Evolutionary conservation across 192 early-diverging fungal genomes (phyloP).

Genomic region (Gaertneriomyces sp.): DNA sequence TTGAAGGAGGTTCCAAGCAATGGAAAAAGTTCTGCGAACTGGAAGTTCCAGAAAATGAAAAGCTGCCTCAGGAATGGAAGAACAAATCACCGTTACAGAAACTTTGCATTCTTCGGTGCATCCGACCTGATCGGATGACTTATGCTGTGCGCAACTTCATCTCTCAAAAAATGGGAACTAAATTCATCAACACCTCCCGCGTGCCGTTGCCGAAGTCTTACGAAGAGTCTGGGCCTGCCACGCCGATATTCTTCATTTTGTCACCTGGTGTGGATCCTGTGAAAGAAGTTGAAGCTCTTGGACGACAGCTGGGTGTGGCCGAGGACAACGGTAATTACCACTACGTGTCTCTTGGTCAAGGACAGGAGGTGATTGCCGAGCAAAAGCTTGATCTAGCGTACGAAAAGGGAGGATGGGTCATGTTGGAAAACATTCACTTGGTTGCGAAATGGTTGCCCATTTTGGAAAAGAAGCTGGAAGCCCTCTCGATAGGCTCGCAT

Average conservation of each 20-base stretch:
- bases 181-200: conserved; percentile 53
- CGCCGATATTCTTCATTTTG: conserved; percentile 65
- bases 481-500: conserved; percentile 48
- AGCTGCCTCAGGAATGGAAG: conserved; percentile 68
- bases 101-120: conserved; percentile 58
- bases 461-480: conserved; percentile 64
- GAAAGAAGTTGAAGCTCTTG: conserved; percentile 64
- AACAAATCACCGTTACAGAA: conserved; percentile 63
- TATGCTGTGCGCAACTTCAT: conserved; percentile 62
- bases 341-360: conserved; percentile 66
- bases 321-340: conserved; percentile 65
- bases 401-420: conserved; percentile 64
- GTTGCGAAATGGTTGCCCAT: conserved; percentile 64
- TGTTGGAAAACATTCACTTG: conserved; percentile 69
- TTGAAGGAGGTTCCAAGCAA: conserved; percentile 63
- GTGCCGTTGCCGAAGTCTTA: conserved; percentile 52
- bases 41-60: conserved; percentile 63
- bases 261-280: conserved; percentile 69
- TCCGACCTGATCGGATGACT: conserved; percentile 64
- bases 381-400: conserved; percentile 61
- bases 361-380: conserved; percentile 67
- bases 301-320: conserved; percentile 44
- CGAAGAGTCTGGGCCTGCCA: conserved; percentile 54
- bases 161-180: conserved; percentile 53
- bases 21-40: conserved; percentile 69